Evolutionary conservation across 495 filamentous ascomycete species (phyloP), one percentile per base, ranked within the genome.

Genomic region (Xylaria castorea): DNA sequence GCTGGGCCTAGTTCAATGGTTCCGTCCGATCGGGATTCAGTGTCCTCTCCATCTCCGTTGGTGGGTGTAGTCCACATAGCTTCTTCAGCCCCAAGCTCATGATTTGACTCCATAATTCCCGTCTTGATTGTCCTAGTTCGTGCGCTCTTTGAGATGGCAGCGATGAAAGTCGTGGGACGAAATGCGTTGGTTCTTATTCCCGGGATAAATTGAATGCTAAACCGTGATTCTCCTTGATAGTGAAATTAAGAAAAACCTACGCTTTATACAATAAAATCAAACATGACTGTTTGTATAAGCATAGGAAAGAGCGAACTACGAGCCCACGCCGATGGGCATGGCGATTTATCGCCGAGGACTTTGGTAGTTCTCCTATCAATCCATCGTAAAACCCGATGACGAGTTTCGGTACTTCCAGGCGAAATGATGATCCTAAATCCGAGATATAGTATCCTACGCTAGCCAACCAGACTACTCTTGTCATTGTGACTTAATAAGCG

Each of bases 1-100:
- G 84, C 73, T 3, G 22, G 58, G 18, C 44, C 60, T 16, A 71
- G 36, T 22, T 71, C 69, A 20, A 55, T 34, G 5, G 48, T 44
- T 22, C 38, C 69, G 50, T 71, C 69, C 6, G 60, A 65, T 38
- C 36, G 46, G 36, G 48, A 36, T 6, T 30, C 60, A 3, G 22
- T 27, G 48, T 57, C 60, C 3, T 71, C 48, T 34, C 9, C 58
- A 6, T 57, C 32, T 7, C 18, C 44, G 6, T 58, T 16, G 12
- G 25, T 61, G 18, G 44, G 30, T 1, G 30, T 30, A 12, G 36
- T 46, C 48, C 36, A 62, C n/a, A 36, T 42, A 16, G 48, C 16
- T 20, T 65, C 50, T 7, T 71, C 46, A 6, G n/a, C 48, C 46
- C 32, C 68, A 3, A 64, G 11, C 12, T 71, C 58, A 27, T 50